Base-by-base conservation (phyloP, 345 rosid genomes). In the Sisymbrium altissimum region DNA sequence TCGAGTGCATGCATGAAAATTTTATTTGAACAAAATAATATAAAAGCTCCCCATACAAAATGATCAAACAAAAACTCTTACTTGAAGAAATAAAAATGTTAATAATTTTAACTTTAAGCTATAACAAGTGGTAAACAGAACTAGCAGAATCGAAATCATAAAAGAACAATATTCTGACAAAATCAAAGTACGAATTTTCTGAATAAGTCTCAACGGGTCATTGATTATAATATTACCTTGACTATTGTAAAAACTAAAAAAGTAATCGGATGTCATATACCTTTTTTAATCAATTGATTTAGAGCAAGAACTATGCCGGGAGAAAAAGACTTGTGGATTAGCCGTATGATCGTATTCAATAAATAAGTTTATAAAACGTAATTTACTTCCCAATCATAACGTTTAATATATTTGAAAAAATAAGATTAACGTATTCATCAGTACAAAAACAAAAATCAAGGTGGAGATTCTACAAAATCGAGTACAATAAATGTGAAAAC, bases 271-370 rank as follows among this genome's bases (percentile, higher is more conserved):
- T 41, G 45, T 18, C 64, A 19, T 33, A 2, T 49, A 12, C 0
- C 27, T 61, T 39, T 32, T 73, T 54, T 43, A 64, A 32, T 63
- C 45, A 52, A 21, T 21, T 71, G 21, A 61, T 27, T 36, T 60
- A 71, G 17, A 18, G 52, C 23, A 61, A 49, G 8, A 50, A 50
- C 21, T 36, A 27, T 29, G 33, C 62, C 11, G 21, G 40, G 52
- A 61, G 69, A 27, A n/a, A n/a, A n/a, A 50, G 68, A 61, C 68
- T 49, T 61, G n/a, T 49, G 14, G 33, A n/a, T 6, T 19, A 69
- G 32, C 57, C 36, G 50, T n/a, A n/a, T 58, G 54, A 72, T 72
- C 35, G 4, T 52, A 62, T 40, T 36, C 52, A 25, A 27, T 5
- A 29, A 29, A 70, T 46, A 18, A 3, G 5, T 59, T n/a, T 21